Evolutionary conservation across 345 rosid species (phyloP).

Genomic region (Syzygium aqueum): DNA sequence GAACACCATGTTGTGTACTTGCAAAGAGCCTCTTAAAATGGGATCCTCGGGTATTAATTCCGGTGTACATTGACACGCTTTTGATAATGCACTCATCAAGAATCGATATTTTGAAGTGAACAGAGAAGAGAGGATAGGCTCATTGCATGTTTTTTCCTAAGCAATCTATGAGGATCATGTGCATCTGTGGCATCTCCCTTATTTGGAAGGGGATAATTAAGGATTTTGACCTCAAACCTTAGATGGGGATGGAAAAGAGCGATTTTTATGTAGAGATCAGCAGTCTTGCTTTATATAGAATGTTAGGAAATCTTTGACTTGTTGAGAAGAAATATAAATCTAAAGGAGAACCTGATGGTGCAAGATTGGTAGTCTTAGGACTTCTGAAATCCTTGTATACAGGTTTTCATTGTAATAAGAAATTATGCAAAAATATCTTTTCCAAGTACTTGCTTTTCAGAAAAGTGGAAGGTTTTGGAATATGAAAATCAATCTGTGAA

Average conservation of each 20-base stretch:
- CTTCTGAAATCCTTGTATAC: background rate
- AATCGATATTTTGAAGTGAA: background rate
- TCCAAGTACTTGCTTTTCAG: background rate
- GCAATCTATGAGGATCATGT: background rate
- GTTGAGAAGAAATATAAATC: background rate
- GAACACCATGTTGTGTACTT: conserved; percentile 68
- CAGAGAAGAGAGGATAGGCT: background rate
- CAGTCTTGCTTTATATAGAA: background rate
- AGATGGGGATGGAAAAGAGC: background rate
- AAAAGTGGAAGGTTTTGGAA: background rate
- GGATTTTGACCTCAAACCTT: background rate
- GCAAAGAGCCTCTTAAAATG: conserved; percentile 83
- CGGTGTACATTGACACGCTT: background rate
- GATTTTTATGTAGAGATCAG: background rate
- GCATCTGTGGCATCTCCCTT: background rate
- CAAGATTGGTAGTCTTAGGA: background rate
- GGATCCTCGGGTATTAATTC: conserved; percentile 71
- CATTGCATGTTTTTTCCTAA: background rate
- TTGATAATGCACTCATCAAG: background rate
- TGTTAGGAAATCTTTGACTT: background rate
- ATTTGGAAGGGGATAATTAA: background rate
- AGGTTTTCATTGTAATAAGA: background rate
- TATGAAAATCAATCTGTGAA: background rate
- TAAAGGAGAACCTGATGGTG: background rate
- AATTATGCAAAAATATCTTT: background rate